These are phyloP conservation scores for Cyclanthera cordifolia DNA, from an alignment of 306 rosid genomes.

Conservation along the genomic window DNA sequence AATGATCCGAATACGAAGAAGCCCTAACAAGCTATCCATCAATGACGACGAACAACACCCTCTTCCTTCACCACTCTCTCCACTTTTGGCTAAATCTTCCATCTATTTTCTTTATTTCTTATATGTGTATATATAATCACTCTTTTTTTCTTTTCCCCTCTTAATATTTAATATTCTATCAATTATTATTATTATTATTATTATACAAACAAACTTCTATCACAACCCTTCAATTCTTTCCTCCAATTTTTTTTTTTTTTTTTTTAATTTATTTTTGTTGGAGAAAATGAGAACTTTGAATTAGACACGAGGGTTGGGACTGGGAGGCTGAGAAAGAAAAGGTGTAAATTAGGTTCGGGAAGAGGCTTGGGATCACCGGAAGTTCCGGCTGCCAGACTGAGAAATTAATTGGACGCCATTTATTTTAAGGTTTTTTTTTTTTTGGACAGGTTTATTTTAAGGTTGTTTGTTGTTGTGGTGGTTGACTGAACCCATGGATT, in stretches of 20 bases:
- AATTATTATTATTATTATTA: no score
- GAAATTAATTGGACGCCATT: background rate
- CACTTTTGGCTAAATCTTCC: constrained; percentile 7
- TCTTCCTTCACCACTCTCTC: background rate
- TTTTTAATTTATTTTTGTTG: no score
- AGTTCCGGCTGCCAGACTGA: constrained; percentile 2
- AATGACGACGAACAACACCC: background rate
- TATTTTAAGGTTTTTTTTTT: constrained; percentile 1
- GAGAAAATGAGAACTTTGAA: no score
- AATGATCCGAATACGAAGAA: constrained; percentile 47
- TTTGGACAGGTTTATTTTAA: no score
- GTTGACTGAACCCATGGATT: no score
- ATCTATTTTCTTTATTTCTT: no score
- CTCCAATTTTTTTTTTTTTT: no score
- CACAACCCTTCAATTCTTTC: background rate
- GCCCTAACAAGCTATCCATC: constrained; percentile 45
- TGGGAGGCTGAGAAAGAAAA: background rate
- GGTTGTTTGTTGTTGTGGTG: background rate
- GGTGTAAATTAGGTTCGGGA: background rate
- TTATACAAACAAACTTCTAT: background rate
- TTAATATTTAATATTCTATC: no score
- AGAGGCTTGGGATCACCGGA: background rate
- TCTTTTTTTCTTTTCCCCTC: background rate
- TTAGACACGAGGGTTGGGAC: background rate
- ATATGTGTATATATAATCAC: background rate